Evolutionary conservation across 139 green algal genomes (phyloP).

Genomic region (Chlorella sp.): DNA sequence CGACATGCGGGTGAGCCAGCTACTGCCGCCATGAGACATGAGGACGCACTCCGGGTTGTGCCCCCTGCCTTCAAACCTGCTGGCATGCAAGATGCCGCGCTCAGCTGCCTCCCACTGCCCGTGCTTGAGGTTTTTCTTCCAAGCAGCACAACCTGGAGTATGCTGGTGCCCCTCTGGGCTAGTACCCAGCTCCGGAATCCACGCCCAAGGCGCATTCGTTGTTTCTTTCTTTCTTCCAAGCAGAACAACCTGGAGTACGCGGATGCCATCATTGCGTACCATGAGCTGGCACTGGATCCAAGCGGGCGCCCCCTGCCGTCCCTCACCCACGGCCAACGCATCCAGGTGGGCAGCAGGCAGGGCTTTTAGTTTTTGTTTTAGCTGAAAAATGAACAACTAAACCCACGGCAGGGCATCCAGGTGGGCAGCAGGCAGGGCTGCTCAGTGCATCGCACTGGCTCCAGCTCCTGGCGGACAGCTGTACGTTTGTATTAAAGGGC

Average conservation of each 20-base stretch:
- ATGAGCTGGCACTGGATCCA: background rate
- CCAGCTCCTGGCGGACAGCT: background rate
- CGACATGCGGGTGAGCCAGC: background rate
- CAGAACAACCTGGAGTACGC: background rate
- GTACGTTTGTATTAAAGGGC: background rate
- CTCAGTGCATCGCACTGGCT: background rate
- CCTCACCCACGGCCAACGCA: background rate
- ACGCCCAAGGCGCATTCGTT: background rate
- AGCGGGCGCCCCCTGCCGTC: background rate
- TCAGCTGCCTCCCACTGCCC: too few species aligned
- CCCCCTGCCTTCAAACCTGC: too few species aligned
- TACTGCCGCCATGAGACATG: too few species aligned
- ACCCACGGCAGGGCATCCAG: too few species aligned
- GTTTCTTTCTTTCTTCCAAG: too few species aligned
- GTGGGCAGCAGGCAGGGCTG: background rate
- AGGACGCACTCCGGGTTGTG: background rate
- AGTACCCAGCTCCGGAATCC: too few species aligned
- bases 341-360: background rate
- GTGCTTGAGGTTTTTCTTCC: too few species aligned
- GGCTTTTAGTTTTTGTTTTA: background rate
- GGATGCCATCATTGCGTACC: background rate
- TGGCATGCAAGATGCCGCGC: too few species aligned
- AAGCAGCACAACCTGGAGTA: background rate
- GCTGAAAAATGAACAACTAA: background rate
- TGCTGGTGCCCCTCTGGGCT: background rate